Conservation (phyloP, 2,329 filamentous ascomycete species). For the Monilinia laxa region DNA sequence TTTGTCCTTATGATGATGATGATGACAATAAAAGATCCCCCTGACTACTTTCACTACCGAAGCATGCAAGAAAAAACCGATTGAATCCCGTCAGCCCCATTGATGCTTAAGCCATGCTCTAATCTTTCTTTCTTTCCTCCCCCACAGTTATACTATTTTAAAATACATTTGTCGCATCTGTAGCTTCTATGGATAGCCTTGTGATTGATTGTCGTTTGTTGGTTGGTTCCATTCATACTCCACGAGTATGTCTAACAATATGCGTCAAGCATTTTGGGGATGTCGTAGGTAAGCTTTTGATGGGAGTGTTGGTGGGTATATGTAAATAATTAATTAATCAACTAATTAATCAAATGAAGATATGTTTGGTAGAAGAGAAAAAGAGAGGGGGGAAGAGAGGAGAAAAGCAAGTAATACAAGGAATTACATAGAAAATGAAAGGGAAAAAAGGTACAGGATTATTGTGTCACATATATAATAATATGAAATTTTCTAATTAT, state of each 20-base stretch:
- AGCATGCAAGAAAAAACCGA: not conserved
- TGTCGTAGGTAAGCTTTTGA: too few species aligned
- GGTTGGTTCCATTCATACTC: slow-evolving; percentile 13
- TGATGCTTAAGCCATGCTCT: not conserved
- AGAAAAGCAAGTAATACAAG: too few species aligned
- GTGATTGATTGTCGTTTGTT: not conserved
- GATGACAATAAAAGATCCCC: not conserved
- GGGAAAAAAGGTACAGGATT: not conserved
- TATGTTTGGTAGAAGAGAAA: too few species aligned
- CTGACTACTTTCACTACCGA: slow-evolving; percentile 19
- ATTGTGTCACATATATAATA: slow-evolving; percentile 1
- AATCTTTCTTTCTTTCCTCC: not conserved
- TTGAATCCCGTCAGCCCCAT: not conserved
- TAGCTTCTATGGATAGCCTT: not conserved
- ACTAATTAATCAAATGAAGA: too few species aligned
- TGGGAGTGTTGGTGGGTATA: too few species aligned
- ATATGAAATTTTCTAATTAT: too few species aligned
- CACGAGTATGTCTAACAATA: not conserved
- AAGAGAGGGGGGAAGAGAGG: too few species aligned
- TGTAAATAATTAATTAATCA: too few species aligned
- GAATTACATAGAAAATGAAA: not conserved
- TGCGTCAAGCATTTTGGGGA: too few species aligned
- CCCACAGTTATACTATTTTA: slow-evolving; percentile 8
- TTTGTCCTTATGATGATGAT: too few species aligned
- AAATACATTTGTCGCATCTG: not conserved